Percentiles rank a stretch among this genome's conserved stretches.
Evolutionary conservation across 441 rosid species (phyloP).

Genomic region (Adansonia gregorii): DNA sequence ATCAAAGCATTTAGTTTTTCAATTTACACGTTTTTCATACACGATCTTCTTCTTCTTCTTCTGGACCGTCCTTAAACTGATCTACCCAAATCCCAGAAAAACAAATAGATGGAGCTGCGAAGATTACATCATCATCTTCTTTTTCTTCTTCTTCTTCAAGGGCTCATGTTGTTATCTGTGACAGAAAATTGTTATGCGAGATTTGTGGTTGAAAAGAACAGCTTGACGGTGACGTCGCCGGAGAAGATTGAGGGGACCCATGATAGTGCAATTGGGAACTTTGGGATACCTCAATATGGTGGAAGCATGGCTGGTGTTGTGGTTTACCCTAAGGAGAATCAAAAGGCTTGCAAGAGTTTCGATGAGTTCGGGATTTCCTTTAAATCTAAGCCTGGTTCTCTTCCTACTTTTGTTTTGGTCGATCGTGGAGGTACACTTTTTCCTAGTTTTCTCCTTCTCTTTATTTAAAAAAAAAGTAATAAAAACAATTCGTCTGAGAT

Average conservation of each 20-base stretch:
- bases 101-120: conserved; percentile 5
- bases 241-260: conserved; percentile 82
- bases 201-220: conserved; percentile 98
- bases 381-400: conserved; percentile 76
- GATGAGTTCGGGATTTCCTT: conserved; percentile 67
- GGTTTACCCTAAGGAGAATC: conserved; percentile 75
- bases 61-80: not conserved
- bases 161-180: conserved; percentile 42
- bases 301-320: conserved; percentile 96
- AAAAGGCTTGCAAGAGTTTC: conserved; percentile 77
- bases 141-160: conserved; percentile 26
- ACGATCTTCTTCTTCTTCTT: not conserved
- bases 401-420: conserved; percentile 77
- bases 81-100: not conserved
- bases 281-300: conserved; percentile 98
- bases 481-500: not conserved
- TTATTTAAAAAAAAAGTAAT: not conserved
- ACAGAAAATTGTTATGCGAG: conserved; percentile 43
- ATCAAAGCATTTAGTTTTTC: not conserved
- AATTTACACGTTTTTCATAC: not conserved
- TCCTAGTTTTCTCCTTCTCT: not conserved
- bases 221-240: conserved; percentile 83
- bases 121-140: not conserved
- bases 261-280: conserved; percentile 96
- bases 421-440: conserved; percentile 87